phyloP scores from a whole-genome alignment of 75 land plant species.

The Picea sitchensis region DNA sequence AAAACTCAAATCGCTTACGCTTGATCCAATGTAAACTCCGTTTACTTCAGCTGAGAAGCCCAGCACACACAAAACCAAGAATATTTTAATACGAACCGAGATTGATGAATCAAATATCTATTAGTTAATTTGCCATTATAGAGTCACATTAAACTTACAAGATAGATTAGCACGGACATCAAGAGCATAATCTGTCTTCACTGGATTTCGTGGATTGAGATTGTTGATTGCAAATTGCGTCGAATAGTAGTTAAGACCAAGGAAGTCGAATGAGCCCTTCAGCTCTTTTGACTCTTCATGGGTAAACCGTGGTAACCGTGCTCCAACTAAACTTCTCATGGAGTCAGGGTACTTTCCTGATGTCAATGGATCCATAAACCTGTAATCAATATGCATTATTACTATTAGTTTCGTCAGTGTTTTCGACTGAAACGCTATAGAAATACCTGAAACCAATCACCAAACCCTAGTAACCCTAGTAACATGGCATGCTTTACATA shows the following conservation, averaged over 20 bases:
- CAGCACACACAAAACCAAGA: too few relatives aligned
- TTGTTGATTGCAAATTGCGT: background rate
- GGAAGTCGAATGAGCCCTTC: constrained; percentile 10
- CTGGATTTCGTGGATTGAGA: too few relatives aligned
- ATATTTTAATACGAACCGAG: too few relatives aligned
- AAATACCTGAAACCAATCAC: too few relatives aligned
- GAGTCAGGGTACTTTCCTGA: constrained; percentile 17
- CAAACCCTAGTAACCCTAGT: too few relatives aligned
- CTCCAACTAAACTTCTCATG: constrained; percentile 11
- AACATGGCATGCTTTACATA: too few relatives aligned
- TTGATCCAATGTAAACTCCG: background rate
- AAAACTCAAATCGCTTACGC: background rate
- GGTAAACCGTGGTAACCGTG: constrained; percentile 18
- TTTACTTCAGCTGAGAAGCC: background rate
- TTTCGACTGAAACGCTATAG: too few relatives aligned
- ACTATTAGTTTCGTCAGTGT: too few relatives aligned
- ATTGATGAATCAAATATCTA: too few relatives aligned
- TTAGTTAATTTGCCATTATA: too few relatives aligned
- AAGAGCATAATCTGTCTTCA: too few relatives aligned
- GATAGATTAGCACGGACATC: too few relatives aligned
- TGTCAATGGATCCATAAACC: constrained; percentile 20
- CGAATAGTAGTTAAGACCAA: background rate
- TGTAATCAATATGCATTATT: background rate
- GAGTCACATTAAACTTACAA: background rate
- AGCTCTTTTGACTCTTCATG: constrained; percentile 7